phyloP scores from a whole-genome alignment of 1,284 basidiomycete species.

The Thelephora terrestris region DNA sequence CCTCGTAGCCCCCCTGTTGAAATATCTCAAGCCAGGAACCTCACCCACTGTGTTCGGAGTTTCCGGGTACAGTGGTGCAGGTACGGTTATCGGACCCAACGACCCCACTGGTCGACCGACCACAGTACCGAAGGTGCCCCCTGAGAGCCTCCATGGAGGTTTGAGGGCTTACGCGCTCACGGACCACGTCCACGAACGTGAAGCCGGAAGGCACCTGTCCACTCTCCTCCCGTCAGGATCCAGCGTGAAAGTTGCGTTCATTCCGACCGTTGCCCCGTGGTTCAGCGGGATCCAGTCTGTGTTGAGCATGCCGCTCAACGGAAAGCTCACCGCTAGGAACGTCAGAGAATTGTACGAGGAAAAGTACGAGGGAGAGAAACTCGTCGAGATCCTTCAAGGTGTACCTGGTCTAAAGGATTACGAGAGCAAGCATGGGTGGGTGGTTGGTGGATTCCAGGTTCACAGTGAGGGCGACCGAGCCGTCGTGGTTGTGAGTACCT shows the following conservation, averaged over 20 bases:
- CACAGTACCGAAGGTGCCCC: conserved; percentile 77
- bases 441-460: conserved; percentile 89
- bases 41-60: conserved; percentile 87
- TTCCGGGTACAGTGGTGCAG: conserved; percentile 92
- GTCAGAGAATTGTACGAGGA: conserved; percentile 70
- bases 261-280: conserved; percentile 88
- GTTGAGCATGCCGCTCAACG: conserved; percentile 69
- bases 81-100: conserved; percentile 66
- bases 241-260: conserved; percentile 69
- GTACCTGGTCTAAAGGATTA: conserved; percentile 78
- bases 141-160: conserved; percentile 68
- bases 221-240: conserved; percentile 34
- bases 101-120: conserved; percentile 60
- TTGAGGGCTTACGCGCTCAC: conserved; percentile 85
- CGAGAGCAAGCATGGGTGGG: conserved; percentile 80
- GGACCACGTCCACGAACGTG: conserved; percentile 98
- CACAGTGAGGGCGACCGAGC: conserved; percentile 83
- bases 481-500: conserved; percentile 74
- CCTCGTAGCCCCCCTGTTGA: conserved; percentile 82
- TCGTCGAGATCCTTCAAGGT: conserved; percentile 57
- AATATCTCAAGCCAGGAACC: conserved; percentile 52
- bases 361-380: conserved; percentile 67
- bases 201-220: conserved; percentile 79
- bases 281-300: conserved; percentile 94
- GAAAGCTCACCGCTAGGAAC: conserved; percentile 59